Base-by-base conservation (phyloP, 2,329 filamentous ascomycete species). In the Colletotrichum orbiculare region DNA sequence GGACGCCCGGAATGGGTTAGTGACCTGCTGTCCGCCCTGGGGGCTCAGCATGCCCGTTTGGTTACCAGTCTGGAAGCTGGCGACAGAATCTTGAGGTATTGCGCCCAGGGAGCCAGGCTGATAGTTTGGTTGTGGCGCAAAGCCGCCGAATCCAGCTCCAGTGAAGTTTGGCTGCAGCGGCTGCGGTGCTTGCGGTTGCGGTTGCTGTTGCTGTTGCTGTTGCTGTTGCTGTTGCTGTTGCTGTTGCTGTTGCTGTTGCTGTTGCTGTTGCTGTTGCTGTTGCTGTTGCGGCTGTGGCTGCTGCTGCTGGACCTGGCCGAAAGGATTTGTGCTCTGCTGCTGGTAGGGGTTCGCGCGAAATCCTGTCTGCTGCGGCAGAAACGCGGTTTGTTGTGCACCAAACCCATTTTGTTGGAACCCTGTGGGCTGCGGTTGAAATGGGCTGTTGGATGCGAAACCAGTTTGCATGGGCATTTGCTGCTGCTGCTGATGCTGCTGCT, bases 1-100 rank as follows among this genome's bases (percentile, higher is more conserved):
- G 1, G 95, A 97, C 74, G 94, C 91, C 46, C 96, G 87, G 86
- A 99, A 99, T 0, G 96, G 96, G 74, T 99, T 99, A 8, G 94
- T 97, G 25, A 83, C 89, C 71, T 89, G 87, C 73, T 83, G 85
- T 77, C 81, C 72, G 77, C 81, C 78, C 67, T 83, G 73, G 54
- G 73, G 77, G 34, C 63, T 69, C 66, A 81, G 73, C 75, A 82
- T 70, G 68, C 75, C 72, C 71, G 82, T 71, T 75, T 80, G 70
- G 80, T 83, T 72, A 11, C 77, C 77, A 9, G 75, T 80, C 73
- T 85, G 80, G 76, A 87, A 88, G 54, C 74, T 79, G 7, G 84
- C 79, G 4, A 84, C 73, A 2, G 83, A 78, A 64, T 89, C 81
- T 71, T 90, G 88, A 0, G 86, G 86, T 69, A 90, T 88, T 3